Percentiles rank a stretch among this genome's conserved stretches.
Evolutionary conservation across 23 red algal genomes (phyloP).

Genomic region (Gracilariopsis chorda): DNA sequence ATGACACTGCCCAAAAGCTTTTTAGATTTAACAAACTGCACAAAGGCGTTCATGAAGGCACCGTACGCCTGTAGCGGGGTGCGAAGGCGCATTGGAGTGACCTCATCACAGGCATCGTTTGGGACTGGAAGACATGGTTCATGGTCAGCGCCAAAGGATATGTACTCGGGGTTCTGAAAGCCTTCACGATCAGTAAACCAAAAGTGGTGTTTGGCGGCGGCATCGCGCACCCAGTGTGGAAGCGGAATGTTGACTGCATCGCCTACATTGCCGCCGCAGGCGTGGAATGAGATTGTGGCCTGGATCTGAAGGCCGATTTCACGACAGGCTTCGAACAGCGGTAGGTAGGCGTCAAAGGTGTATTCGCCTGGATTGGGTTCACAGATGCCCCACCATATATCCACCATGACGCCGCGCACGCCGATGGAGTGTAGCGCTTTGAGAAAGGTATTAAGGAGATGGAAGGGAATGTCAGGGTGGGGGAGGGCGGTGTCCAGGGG

Average conservation of each 20-base stretch:
- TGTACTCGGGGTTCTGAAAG: conserved; percentile 53
- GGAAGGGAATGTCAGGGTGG: background rate
- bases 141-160: conserved; percentile 73
- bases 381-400: conserved; percentile 94
- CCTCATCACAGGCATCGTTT: background rate
- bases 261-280: conserved; percentile 85
- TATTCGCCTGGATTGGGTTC: conserved; percentile 72
- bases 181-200: conserved; percentile 67
- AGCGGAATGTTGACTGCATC: conserved; percentile 69
- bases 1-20: conserved; percentile 5
- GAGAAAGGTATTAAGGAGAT: conserved; percentile 1
- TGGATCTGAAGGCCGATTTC: conserved; percentile 47
- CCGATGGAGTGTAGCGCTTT: conserved; percentile 17
- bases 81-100: background rate
- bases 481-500: conserved; percentile 51
- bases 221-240: conserved; percentile 64
- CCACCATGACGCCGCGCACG: conserved; percentile 81
- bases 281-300: conserved; percentile 58
- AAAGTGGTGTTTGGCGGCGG: conserved; percentile 34
- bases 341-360: conserved; percentile 41
- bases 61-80: conserved; percentile 77
- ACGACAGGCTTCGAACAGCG: conserved; percentile 13
- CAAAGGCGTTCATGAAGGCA: conserved; percentile 62
- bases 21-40: background rate
- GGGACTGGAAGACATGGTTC: conserved; percentile 30